Base-by-base conservation (phyloP, 495 filamentous ascomycete genomes). In the Penicillium flavigenum region DNA sequence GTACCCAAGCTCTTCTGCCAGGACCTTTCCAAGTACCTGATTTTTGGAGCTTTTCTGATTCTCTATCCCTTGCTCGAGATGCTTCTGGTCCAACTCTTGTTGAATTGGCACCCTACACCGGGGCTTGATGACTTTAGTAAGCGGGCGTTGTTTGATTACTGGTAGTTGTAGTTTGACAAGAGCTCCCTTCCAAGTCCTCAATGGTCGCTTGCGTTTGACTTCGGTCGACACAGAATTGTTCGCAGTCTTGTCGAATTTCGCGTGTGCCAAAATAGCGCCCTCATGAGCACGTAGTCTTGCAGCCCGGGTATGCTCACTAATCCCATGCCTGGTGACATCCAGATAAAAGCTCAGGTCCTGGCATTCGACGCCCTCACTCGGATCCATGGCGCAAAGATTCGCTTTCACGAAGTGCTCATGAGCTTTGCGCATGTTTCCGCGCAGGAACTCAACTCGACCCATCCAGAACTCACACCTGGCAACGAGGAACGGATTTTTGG, bases 391-490 rank as follows among this genome's bases (percentile, higher is more conserved):
- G 10, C 56, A 61, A 19, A 17, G 19, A 2, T 51, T 14, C 6
- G 59, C 53, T 2, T n/a, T 24, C 7, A 51, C n/a, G 22, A 67
- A 67, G 20, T 53, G 41, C 12, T 20, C 10, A 32, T 61, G 49
- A 8, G 62, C 64, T 4, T 53, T 41, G 9, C 11, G 17, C 8
- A 54, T 20, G 26, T 56, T 57, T 7, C 51, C 56, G 2, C 47
- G 56, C 7, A 31, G 9, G 31, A 54, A 60, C 24, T 61, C 63
- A 10, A 67, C 49, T 6, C 54, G 55, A 4, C 65, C 65, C 17
- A 58, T 24, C 65, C 65, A 67, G 47, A 57, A 67, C 11, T 51
- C 17, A 24, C 64, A 67, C 17, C 32, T 60, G 12, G 55, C 54
- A 26, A 48, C n/a, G 6, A 53, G n/a, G 1, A 49, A n/a, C 8